Base-by-base conservation (phyloP, 1,284 basidiomycete genomes). In the Ceratobasidium sp. region DNA sequence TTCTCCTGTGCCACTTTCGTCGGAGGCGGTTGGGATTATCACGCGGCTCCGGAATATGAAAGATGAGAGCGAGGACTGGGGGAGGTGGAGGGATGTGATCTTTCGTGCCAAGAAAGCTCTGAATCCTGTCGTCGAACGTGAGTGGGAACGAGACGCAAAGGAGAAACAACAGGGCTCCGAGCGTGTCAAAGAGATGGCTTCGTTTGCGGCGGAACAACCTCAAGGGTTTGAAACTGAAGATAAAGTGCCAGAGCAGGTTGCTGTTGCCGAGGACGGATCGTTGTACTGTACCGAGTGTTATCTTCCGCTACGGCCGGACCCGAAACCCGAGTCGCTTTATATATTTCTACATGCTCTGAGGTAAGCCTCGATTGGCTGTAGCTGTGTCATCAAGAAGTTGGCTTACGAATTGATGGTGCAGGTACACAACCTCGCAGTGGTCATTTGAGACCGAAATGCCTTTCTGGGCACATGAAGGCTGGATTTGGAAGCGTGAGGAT, bases 61-160 rank as follows among this genome's bases (percentile, higher is more conserved):
- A 90, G 96, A 98, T 84, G 94, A 96, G 85, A 90, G 92, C 78
- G 96, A 98, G 83, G 95, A 97, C 81, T 97, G 94, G 94, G 91
- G 94, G 77, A 89, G 95, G 68, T 95, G 93, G 93, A 89, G 94
- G 28, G 95, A 96, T 82, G 91, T 95, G 56, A 89, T 95, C 9
- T 95, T 94, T 84, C 89, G 90, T 1, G 91, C 91, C 9, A 94
- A 93, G 74, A 80, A 84, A 90, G 90, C 10, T 33, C 28, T 76
- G 50, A 68, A 62, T 50, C 71, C 71, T 52, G 71, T 75, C 3
- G 71, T 75, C 23, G 71, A 75, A 38, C 59, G 71, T 20, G 71
- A 75, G 46, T 65, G 71, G 61, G 61, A 65, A n/a, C 44, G 71
- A 50, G 61, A 52, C 28, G 26, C 20, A 20, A 50, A 64, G 56